Evolutionary conservation across 192 early-diverging fungal genomes (phyloP), one percentile per base, ranked within the genome.

Genomic region (Entophlyctis helioformis): DNA sequence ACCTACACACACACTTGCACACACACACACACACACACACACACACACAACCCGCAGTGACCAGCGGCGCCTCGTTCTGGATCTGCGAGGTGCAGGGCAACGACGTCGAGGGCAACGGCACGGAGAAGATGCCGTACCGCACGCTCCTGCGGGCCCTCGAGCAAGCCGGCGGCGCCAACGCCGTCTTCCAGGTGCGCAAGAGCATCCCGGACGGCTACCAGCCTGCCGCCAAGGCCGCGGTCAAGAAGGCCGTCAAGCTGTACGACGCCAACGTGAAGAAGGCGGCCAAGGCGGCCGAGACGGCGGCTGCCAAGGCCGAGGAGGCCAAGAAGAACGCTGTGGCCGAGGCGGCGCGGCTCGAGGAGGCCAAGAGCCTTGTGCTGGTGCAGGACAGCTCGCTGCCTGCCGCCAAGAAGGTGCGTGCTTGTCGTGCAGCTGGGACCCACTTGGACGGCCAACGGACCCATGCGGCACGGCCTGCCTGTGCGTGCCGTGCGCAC

Each of bases 211-310:
- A 82, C 36, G 80, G 71, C 16, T 95, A 70, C 60, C 68, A 66
- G 36, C 71, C 80, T 37, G 82, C 87, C 55, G 85, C 89, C n/a
- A 81, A 77, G 27, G 75, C 92, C 39, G 90, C 86, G 8, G 55
- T 93, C 42, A 98, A 98, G 73, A 98, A 97, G 72, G 78, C 76
- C 26, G 76, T 81, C 68, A 93, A 95, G 74, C 56, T 72, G 35
- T 78, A 81, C 21, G 85, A 82, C 57, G 75, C 63, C 21, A 72
- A 74, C 26, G 71, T 79, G 63, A 76, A 78, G 29, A 63, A 85
- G 64, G 64, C 62, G 33, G 70, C 74, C 56, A 60, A 61, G 47
- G 59, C 67, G 24, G 55, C 51, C 13, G 57, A 64, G 25, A 2
- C n/a, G 9, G 53, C 53, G 12, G 60, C 66, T 19, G 52, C 54